phyloP scores from a whole-genome alignment of 1,139 yeast species.

The Groenewaldozyma auringiensis region DNA sequence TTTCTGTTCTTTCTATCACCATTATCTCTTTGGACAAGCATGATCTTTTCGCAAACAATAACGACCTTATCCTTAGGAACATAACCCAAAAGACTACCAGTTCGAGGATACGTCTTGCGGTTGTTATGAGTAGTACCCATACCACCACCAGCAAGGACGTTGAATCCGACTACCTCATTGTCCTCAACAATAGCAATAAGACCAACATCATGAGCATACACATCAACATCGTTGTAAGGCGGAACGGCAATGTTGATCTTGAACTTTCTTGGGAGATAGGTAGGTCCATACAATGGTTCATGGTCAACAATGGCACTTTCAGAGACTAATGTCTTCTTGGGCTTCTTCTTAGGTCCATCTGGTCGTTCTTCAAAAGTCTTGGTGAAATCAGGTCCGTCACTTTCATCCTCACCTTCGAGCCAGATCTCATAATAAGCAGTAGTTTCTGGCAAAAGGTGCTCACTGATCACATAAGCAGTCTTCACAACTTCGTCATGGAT shows the following conservation, averaged over 20 bases:
- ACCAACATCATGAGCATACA: constrained; percentile 92
- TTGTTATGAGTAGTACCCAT: constrained; percentile 98
- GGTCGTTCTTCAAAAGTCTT: constrained; percentile 66
- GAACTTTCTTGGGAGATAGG: constrained; percentile 92
- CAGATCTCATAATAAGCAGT: constrained; percentile 97
- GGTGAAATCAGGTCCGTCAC: constrained; percentile 60
- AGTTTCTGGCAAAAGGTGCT: constrained; percentile 78
- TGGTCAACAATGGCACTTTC: constrained; percentile 44
- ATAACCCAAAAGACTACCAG: constrained; percentile 82
- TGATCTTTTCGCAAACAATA: constrained; percentile 79
- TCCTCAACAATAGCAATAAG: constrained; percentile 78
- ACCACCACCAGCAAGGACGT: constrained; percentile 94
- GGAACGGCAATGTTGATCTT: constrained; percentile 94
- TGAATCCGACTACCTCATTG: constrained; percentile 61
- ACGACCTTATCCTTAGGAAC: constrained; percentile 60
- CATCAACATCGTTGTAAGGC: constrained; percentile 95
- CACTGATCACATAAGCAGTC: constrained; percentile 61
- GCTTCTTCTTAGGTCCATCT: constrained; percentile 61
- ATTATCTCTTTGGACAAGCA: constrained; percentile 89
- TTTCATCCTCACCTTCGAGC: constrained; percentile 80
- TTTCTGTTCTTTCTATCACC: constrained; percentile 97
- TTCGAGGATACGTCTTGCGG: constrained; percentile 92
- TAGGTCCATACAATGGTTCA: constrained; percentile 83
- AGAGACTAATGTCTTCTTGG: constrained; percentile 79
- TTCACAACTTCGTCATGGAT: constrained; percentile 69